These are phyloP conservation scores for Globisporangium nodosum DNA, from an alignment of 352 stramenopile genomes.

Conservation along the genomic window DNA sequence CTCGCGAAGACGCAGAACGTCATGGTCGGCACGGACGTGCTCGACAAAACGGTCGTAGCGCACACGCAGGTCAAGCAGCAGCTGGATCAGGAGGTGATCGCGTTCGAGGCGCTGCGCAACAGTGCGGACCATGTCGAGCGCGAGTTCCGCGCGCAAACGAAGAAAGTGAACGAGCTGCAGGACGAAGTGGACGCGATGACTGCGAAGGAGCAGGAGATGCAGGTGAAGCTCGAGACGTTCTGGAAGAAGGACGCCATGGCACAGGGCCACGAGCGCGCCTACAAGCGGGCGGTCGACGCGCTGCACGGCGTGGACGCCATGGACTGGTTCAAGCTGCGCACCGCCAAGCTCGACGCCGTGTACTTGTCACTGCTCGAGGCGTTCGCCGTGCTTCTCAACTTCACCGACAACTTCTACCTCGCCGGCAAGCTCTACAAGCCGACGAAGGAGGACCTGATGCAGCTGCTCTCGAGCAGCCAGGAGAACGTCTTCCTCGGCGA, in stretches of 20 bases:
- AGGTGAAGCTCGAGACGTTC: slow-evolving; percentile 75
- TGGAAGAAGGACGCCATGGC: slow-evolving; percentile 50
- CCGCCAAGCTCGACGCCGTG: slow-evolving; percentile 48
- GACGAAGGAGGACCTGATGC: slow-evolving; percentile 53
- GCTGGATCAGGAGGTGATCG: slow-evolving; percentile 18
- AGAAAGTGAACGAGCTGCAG: slow-evolving; percentile 22
- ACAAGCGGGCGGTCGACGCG: slow-evolving; percentile 54
- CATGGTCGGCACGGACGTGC: slow-evolving; percentile 53
- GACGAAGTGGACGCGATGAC: slow-evolving; percentile 37
- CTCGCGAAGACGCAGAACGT: slow-evolving; percentile 76
- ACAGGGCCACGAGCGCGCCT: slow-evolving; percentile 44
- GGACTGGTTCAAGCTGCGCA: slow-evolving; percentile 74
- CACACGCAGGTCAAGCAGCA: slow-evolving; percentile 26
- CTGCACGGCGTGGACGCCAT: slow-evolving; percentile 46
- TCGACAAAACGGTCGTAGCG: slow-evolving; percentile 44
- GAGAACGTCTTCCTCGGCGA: slow-evolving; percentile 80
- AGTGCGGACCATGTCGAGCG: slow-evolving; percentile 41
- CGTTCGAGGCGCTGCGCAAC: slow-evolving; percentile 45
- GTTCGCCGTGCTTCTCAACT: slow-evolving; percentile 64
- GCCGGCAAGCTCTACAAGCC: slow-evolving; percentile 33
- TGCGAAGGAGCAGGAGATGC: slow-evolving; percentile 59
- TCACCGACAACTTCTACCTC: slow-evolving; percentile 65
- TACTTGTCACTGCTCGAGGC: slow-evolving; percentile 61
- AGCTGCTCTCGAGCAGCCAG: slow-evolving; percentile 65
- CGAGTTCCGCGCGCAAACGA: slow-evolving; percentile 27